Conservation (phyloP, 306 rosid genomes). For the Vigna nakashimae region DNA sequence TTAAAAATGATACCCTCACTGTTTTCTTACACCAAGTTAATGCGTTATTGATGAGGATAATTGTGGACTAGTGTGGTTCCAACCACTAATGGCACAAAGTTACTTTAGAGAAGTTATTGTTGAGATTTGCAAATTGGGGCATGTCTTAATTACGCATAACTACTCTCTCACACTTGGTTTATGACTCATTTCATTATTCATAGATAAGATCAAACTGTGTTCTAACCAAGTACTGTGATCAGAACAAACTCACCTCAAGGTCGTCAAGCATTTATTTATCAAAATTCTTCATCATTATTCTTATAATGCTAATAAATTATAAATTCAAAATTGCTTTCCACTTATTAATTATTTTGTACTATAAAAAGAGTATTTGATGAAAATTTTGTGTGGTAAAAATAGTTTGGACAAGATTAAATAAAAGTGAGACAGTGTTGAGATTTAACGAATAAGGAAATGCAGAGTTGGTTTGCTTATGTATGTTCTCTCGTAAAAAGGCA, state of each 20-base stretch:
- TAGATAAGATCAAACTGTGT: slow-evolving; percentile 7
- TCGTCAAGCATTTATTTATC: not conserved
- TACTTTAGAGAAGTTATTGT: not conserved
- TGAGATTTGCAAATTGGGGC: slow-evolving; percentile 32
- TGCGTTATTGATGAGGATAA: not conserved
- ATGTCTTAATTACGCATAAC: slow-evolving; percentile 36
- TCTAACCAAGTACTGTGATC: not conserved
- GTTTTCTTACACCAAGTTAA: no score
- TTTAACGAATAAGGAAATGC: slow-evolving; percentile 37
- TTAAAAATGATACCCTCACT: no score
- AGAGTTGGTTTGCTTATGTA: slow-evolving; percentile 22
- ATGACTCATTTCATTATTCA: no score
- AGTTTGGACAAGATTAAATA: not conserved
- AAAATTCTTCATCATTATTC: no score
- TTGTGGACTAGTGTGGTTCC: not conserved
- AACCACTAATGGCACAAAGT: not conserved
- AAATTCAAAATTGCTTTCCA: no score
- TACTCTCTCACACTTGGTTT: not conserved
- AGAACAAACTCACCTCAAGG: slow-evolving; percentile 9
- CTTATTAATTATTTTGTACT: no score
- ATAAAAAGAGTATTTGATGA: not conserved
- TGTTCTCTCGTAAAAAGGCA: slow-evolving; percentile 6
- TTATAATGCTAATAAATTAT: no score
- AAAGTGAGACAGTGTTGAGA: slow-evolving; percentile 17
- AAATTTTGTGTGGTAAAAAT: not conserved